Percentiles rank a stretch among this genome's conserved stretches.
Conservation (phyloP, 2,329 filamentous ascomycete species). For the Curvularia hawaiiensis region DNA sequence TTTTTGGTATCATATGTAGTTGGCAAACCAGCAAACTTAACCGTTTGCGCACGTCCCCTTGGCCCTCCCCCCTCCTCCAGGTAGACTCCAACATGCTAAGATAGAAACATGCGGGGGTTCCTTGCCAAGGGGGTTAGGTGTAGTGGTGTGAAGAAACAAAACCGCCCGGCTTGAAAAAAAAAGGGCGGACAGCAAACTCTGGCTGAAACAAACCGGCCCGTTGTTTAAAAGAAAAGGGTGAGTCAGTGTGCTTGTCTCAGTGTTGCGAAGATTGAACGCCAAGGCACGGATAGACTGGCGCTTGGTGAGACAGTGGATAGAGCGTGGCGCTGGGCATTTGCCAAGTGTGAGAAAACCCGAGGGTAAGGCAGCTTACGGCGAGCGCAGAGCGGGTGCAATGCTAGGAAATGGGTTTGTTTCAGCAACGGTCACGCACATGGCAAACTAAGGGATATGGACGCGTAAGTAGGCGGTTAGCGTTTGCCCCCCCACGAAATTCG, state of each 20-base stretch:
- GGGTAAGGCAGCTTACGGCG: neutral
- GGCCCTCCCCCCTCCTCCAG: neutral
- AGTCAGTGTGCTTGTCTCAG: neutral
- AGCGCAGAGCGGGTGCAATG: neutral
- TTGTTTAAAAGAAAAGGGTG: neutral
- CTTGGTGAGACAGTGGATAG: neutral
- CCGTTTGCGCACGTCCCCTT: neutral
- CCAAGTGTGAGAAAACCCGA: neutral
- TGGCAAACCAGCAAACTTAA: neutral
- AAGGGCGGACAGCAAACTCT: neutral
- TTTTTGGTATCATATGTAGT: neutral
- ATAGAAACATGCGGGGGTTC: neutral
- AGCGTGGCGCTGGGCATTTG: neutral
- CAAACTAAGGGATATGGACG: neutral
- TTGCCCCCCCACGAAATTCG: neutral
- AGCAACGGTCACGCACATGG: neutral
- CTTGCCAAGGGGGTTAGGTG: neutral
- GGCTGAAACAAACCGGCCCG: neutral
- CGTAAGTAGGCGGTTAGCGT: neutral
- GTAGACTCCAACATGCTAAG: neutral
- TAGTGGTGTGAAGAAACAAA: neutral
- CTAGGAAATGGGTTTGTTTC: neutral
- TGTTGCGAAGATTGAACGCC: neutral
- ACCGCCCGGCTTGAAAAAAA: neutral
- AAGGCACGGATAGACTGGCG: neutral